Percentiles rank a stretch among this genome's conserved stretches.
Evolutionary conservation across 108 stramenopile species (phyloP).

Genomic region (Licmophora abbreviata): DNA sequence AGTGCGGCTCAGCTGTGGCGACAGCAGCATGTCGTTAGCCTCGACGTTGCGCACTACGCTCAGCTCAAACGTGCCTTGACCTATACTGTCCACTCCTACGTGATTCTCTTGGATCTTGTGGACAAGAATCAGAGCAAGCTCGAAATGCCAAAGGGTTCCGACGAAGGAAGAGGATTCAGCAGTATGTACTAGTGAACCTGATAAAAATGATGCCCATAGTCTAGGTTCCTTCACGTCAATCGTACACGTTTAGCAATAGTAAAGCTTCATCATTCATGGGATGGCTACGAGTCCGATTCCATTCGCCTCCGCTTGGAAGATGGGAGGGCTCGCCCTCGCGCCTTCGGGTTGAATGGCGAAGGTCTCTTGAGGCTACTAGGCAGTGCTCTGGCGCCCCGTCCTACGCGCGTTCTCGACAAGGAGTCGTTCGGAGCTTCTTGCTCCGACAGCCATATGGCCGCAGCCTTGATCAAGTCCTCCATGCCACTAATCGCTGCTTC

Average conservation of each 20-base stretch:
- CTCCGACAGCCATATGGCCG: constrained; percentile 73
- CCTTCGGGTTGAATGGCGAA: too few relatives aligned
- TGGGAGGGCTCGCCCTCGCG: too few relatives aligned
- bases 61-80: constrained; percentile 23
- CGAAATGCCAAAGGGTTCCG: constrained; percentile 46
- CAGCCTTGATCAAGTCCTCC: constrained; percentile 66
- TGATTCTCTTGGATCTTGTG: constrained; percentile 41
- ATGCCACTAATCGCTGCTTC: constrained; percentile 42
- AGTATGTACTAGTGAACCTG: too few relatives aligned
- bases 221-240: too few relatives aligned
- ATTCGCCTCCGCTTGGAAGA: too few relatives aligned
- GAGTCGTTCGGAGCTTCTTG: constrained; percentile 39
- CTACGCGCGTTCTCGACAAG: not conserved
- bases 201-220: too few relatives aligned
- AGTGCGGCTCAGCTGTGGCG: constrained; percentile 17
- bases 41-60: constrained; percentile 45
- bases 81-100: constrained; percentile 19
- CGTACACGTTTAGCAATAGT: too few relatives aligned
- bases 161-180: too few relatives aligned
- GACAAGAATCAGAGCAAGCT: constrained; percentile 70
- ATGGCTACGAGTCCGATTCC: too few relatives aligned
- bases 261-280: too few relatives aligned
- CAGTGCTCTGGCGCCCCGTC: too few relatives aligned
- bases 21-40: constrained; percentile 25
- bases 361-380: too few relatives aligned